phyloP scores from a whole-genome alignment of 441 rosid genomes.

The Syzygium syzygioides region DNA sequence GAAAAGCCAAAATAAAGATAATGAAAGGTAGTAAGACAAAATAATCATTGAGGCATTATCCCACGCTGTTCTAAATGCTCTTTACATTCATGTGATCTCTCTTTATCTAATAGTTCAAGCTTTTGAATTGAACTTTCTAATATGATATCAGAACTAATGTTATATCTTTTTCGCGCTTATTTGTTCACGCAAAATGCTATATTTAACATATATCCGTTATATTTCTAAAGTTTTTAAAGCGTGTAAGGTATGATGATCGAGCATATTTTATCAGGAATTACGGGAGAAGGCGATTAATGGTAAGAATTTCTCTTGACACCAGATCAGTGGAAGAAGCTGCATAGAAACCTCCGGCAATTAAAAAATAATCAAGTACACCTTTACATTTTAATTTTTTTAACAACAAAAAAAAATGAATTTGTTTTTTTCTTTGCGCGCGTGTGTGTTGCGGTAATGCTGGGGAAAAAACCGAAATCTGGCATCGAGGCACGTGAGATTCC shows the following conservation, averaged over 20 bases:
- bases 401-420: fast-evolving
- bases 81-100: too few species aligned
- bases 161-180: too few species aligned
- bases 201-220: too few species aligned
- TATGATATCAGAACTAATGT: too few species aligned
- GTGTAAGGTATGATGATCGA: background rate
- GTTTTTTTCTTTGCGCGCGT: background rate
- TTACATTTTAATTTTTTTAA: background rate
- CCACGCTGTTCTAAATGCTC: too few species aligned
- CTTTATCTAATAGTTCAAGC: too few species aligned
- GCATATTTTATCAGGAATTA: background rate
- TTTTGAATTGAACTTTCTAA: too few species aligned
- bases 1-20: background rate
- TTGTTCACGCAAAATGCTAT: too few species aligned
- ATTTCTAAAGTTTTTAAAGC: too few species aligned
- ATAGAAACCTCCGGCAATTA: background rate
- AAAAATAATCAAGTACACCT: background rate
- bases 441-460: background rate
- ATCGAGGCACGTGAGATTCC: conserved; percentile 48
- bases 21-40: background rate
- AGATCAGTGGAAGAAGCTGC: background rate
- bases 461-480: background rate
- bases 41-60: background rate
- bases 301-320: background rate
- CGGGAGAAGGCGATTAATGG: background rate